Conservation (phyloP, 176 grass and related monocot genomes). For the Carex cristatella region DNA sequence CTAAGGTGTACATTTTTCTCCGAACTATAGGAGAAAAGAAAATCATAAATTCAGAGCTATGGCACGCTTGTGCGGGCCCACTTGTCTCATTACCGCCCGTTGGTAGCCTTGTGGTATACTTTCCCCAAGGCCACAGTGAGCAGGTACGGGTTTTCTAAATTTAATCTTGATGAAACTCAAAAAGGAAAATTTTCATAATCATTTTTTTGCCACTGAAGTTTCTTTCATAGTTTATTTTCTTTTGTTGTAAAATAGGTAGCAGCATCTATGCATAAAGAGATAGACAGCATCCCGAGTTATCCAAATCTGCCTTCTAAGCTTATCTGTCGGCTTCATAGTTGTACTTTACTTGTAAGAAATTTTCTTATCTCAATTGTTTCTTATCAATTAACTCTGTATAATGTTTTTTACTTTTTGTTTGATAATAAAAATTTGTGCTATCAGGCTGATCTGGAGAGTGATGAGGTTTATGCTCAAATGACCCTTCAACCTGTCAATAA, state of each 20-base stretch:
- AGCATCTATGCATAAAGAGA: conserved; percentile 91
- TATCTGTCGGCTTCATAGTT: conserved; percentile 81
- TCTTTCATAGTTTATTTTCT: neutral
- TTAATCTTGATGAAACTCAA: neutral
- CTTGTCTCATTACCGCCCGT: conserved; percentile 74
- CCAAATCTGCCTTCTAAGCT: conserved; percentile 89
- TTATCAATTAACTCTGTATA: neutral
- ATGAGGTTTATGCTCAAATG: conserved; percentile 99
- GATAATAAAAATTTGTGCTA: conserved; percentile 14
- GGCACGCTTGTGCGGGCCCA: conserved; percentile 96
- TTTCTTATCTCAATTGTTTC: neutral
- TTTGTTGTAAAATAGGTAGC: conserved; percentile 52
- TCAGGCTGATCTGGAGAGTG: conserved; percentile 93
- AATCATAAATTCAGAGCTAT: conserved; percentile 81
- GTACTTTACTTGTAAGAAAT: conserved; percentile 73
- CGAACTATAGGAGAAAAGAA: conserved; percentile 78
- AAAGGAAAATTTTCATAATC: neutral
- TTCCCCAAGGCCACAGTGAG: conserved; percentile 95
- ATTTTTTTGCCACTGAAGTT: neutral
- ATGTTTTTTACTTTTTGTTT: neutral
- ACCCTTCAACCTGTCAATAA: conserved; percentile 97
- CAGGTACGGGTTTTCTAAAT: conserved; percentile 39
- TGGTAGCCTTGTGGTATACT: conserved; percentile 90
- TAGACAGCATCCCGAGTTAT: conserved; percentile 73
- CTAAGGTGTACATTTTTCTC: neutral